Evolutionary conservation across 129 eudicot genomes (phyloP).

Genomic region (Escallonia rubra): DNA sequence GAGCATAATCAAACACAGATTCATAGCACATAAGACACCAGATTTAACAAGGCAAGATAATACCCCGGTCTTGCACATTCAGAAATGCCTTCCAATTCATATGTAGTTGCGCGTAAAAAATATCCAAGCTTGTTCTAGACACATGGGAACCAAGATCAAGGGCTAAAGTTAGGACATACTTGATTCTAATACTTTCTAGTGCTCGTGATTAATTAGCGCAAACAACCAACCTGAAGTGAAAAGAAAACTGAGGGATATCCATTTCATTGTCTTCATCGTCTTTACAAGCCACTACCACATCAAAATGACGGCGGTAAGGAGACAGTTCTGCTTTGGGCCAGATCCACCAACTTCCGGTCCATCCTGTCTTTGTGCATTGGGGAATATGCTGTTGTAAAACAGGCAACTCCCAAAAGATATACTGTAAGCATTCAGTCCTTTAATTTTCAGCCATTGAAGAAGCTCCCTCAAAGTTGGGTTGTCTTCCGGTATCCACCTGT

Average conservation of each 20-base stretch:
- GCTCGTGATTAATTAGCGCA: conserved; percentile 13
- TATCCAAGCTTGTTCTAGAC: conserved; percentile 11
- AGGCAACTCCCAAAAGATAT: conserved; percentile 85
- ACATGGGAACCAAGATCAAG: conserved; percentile 14
- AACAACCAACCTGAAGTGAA: conserved; percentile 51
- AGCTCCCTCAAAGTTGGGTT: conserved; percentile 73
- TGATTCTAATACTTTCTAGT: not conserved
- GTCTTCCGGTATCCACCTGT: conserved; percentile 73
- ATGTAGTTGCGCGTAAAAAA: no score
- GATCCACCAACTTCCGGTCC: conserved; percentile 77
- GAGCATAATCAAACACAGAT: no score
- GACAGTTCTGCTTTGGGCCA: conserved; percentile 68
- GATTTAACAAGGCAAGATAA: no score
- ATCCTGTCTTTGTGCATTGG: conserved; percentile 78
- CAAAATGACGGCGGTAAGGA: conserved; percentile 58
- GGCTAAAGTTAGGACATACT: conserved; percentile 2
- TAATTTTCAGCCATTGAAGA: conserved; percentile 69
- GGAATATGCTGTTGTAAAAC: conserved; percentile 79
- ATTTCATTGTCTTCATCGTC: conserved; percentile 81
- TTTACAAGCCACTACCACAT: conserved; percentile 90
- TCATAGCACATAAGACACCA: no score
- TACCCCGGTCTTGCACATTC: no score
- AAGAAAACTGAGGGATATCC: conserved; percentile 77
- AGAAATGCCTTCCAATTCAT: no score
- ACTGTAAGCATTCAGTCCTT: conserved; percentile 82